A percentile compares a stretch with the other conserved stretches of the same genome.
These are phyloP conservation scores for Lagenaria siceraria DNA, from an alignment of 306 rosid genomes.

Conservation along the genomic window DNA sequence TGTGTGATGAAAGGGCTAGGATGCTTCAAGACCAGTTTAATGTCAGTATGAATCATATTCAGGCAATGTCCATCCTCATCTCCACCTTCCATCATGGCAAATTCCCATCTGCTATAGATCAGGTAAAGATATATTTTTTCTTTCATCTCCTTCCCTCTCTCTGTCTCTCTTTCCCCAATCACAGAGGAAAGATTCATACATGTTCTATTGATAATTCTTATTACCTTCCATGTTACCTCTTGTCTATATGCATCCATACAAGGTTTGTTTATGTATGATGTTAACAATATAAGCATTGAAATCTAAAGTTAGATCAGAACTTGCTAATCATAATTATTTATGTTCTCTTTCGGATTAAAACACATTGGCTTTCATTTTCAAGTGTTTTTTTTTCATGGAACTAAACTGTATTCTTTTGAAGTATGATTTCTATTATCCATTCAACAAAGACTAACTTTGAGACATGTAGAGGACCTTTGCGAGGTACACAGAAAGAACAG, in stretches of 20 bases:
- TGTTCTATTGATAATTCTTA: not conserved
- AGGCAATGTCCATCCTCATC: slow-evolving; percentile 92
- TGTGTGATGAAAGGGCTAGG: slow-evolving; percentile 97
- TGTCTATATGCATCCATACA: not conserved
- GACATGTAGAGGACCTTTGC: slow-evolving; percentile 70
- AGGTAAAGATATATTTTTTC: slow-evolving; percentile 28
- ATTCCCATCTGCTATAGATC: slow-evolving; percentile 76
- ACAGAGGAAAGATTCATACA: not conserved
- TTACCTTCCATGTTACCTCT: not conserved
- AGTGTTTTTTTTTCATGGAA: not conserved
- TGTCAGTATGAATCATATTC: slow-evolving; percentile 94
- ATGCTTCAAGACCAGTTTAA: slow-evolving; percentile 97
- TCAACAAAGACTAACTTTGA: slow-evolving; percentile 28
- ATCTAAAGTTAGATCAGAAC: not conserved
- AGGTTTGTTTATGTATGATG: not conserved
- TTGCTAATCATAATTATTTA: not conserved
- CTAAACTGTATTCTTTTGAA: not conserved
- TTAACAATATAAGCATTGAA: not conserved
- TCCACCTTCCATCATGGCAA: slow-evolving; percentile 85
- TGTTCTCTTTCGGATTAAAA: not conserved
- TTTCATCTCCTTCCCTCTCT: not conserved
- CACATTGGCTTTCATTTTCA: not conserved
- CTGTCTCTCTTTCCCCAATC: not conserved
- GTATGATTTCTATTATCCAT: not conserved
- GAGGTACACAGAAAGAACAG: slow-evolving; percentile 84